Percentiles rank a stretch among this genome's conserved stretches.
Evolutionary conservation across 768 basidiomycete genomes (phyloP).

Genomic region (Tulasnella sp.): DNA sequence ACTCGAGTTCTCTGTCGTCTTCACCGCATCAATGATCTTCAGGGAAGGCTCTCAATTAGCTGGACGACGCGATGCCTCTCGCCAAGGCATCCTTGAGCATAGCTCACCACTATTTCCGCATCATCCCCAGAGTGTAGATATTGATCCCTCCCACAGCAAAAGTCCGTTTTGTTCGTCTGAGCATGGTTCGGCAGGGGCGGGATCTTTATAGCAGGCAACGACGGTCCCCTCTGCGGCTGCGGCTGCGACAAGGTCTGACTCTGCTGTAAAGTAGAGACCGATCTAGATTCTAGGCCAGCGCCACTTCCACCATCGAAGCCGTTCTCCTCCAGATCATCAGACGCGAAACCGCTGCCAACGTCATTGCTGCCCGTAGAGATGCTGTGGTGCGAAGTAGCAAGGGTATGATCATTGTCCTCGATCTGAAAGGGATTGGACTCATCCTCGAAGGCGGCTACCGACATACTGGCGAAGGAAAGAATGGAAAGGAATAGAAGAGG

Average conservation of each 20-base stretch:
- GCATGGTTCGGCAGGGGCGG: slow-evolving; percentile 14
- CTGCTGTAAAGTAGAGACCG: not conserved
- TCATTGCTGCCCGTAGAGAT: slow-evolving; percentile 37
- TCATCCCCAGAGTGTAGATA: slow-evolving; percentile 71
- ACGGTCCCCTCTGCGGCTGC: slow-evolving; percentile 1
- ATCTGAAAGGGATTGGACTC: slow-evolving; percentile 33
- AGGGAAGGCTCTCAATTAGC: not conserved
- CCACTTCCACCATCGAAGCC: not conserved
- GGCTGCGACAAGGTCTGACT: not conserved
- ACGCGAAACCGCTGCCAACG: slow-evolving; percentile 37
- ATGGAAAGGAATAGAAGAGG: too few relatives aligned
- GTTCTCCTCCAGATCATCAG: not conserved
- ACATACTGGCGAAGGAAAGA: too few relatives aligned
- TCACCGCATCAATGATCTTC: slow-evolving; percentile 90
- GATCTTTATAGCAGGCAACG: not conserved
- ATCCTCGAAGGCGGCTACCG: slow-evolving; percentile 32
- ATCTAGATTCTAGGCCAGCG: not conserved
- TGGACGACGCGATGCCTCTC: not conserved
- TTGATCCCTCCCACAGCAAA: slow-evolving; percentile 64
- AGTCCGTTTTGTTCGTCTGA: slow-evolving; percentile 47
- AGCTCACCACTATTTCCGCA: slow-evolving; percentile 59
- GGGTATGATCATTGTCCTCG: slow-evolving; percentile 29
- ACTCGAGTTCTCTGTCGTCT: slow-evolving; percentile 79
- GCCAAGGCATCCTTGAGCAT: slow-evolving; percentile 9
- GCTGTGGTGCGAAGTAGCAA: slow-evolving; percentile 44